Base-by-base conservation (phyloP, 2,329 filamentous ascomycete genomes). In the Neoscytalidium dimidiatum region DNA sequence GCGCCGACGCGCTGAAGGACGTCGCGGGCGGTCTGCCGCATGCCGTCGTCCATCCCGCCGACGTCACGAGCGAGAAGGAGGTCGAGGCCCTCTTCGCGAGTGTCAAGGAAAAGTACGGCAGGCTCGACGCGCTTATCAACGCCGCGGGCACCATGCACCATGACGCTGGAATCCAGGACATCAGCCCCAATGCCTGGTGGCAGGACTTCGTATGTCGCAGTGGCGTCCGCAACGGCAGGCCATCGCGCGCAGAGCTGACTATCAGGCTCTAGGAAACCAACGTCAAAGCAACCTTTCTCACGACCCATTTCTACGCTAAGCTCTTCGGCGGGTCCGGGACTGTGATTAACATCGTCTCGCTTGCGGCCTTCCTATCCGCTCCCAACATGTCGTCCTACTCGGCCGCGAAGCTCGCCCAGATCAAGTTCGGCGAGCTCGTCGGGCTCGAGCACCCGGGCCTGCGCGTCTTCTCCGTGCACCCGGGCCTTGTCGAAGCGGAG, bases 41-140 rank as follows among this genome's bases (percentile, higher is more conserved):
- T 23, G 58, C 44, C 29, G 53, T 71, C 4, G 56, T 68, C 21
- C 62, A 62, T 23, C 14, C 64, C 26, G 68, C 53, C 58, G 66
- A 69, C 38, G 65, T 72, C 19, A 58, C 69, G 7, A 67, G 67
- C 64, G 69, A 66, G 35, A 35, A 41, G 1, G 64, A 62, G 35
- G 66, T 68, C 8, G 63, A 68, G 26, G 13, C 51, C 9, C 62
- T 72, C 2, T 71, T 68, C 41, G 64, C 66, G 5, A 57, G 68
- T 21, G 67, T 68, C 1, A 26, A 68, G 5, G 62, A 56, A 19
- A 68, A 69, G 33, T 71, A 71, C 35, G 71, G 71, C 29, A 64
- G 23, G 9, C 66, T 72, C 4, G 72, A 74, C 52, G 65, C 70
- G 4, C 64, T 74, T 14, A 49, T 73, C 58, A 72, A 74, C 52